Conservation (phyloP, 495 filamentous ascomycete genomes). For the Daldinia caldariorum region DNA sequence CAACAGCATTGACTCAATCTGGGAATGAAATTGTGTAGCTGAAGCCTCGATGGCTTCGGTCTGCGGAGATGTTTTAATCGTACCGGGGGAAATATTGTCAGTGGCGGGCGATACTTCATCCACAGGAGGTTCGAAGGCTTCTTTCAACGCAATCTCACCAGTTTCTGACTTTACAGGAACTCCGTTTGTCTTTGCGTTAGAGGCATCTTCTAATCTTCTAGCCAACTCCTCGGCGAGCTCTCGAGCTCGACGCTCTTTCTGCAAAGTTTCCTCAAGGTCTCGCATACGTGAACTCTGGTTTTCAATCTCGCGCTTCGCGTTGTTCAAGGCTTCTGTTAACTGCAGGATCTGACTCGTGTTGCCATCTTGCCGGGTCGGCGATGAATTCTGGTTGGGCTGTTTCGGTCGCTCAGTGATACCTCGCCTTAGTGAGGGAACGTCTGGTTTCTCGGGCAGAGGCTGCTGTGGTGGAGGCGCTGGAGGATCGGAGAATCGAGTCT, state of each 20-base stretch:
- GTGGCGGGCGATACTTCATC: slow-evolving; percentile 47
- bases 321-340: slow-evolving; percentile 81
- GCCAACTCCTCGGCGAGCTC: slow-evolving; percentile 85
- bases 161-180: slow-evolving; percentile 42
- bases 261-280: slow-evolving; percentile 81
- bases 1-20: slow-evolving; percentile 78
- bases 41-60: slow-evolving; percentile 56
- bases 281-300: slow-evolving; percentile 78
- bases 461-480: slow-evolving; percentile 92
- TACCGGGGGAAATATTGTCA: slow-evolving; percentile 28
- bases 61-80: slow-evolving; percentile 51
- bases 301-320: slow-evolving; percentile 84
- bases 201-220: slow-evolving; percentile 69
- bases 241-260: slow-evolving; percentile 80
- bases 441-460: slow-evolving; percentile 89
- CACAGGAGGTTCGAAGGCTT: slow-evolving; percentile 52
- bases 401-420: slow-evolving; percentile 79
- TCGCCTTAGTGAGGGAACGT: slow-evolving; percentile 73
- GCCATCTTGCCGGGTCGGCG: slow-evolving; percentile 71
- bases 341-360: slow-evolving; percentile 76
- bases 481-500: slow-evolving; percentile 84
- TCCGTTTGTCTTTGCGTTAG: slow-evolving; percentile 51
- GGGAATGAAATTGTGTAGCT: slow-evolving; percentile 69
- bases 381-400: slow-evolving; percentile 59
- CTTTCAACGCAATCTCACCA: slow-evolving; percentile 50